Base-by-base conservation (phyloP, 2,329 filamentous ascomycete genomes). In the Curvularia sp. region DNA sequence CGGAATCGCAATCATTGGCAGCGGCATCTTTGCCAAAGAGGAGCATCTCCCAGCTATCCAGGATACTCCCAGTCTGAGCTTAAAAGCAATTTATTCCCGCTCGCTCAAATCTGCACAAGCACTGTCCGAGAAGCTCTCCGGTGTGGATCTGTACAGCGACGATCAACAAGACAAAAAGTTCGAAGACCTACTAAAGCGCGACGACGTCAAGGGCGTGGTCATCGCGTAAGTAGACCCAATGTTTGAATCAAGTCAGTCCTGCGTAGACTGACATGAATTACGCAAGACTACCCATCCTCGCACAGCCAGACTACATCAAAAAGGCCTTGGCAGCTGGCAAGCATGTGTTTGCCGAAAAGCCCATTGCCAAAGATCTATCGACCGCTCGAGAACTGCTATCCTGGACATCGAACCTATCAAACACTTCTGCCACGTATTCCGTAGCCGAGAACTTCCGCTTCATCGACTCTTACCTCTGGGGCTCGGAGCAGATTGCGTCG, bases 391-490 rank as follows among this genome's bases (percentile, higher is more conserved):
- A 80, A n/a, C 77, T 87, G 27, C 73, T 86, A 23, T 58, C 77
- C 6, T 84, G 79, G 74, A 83, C 82, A 0, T 52, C 59, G 9
- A 18, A 66, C 59, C 63, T 77, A 12, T 63, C 73, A 18, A 79
- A 79, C 34, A 78, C 80, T 55, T 68, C 72, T 63, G 49, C 83
- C 82, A 68, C 59, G 12, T 74, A 74, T 57, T 54, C 59, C 5
- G 70, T 93, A 3, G 90, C 89, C 0, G 91, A 93, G 76, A 92
- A 93, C 76, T 90, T 86, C 71, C 84, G 90, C 49, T 92, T 87
- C 77, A 74, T 85, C 54, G 80, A 83, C 28, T 80, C 80, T 10
- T 87, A 86, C 69, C 57, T 75, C 12, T 84, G 83, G 65, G 89
- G 81, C 0, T 77, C 79, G 0, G 66, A 80, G 53, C 78, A 83